Evolutionary conservation across 768 basidiomycete species (phyloP).

Genomic region (Infundibulicybe gibba): DNA sequence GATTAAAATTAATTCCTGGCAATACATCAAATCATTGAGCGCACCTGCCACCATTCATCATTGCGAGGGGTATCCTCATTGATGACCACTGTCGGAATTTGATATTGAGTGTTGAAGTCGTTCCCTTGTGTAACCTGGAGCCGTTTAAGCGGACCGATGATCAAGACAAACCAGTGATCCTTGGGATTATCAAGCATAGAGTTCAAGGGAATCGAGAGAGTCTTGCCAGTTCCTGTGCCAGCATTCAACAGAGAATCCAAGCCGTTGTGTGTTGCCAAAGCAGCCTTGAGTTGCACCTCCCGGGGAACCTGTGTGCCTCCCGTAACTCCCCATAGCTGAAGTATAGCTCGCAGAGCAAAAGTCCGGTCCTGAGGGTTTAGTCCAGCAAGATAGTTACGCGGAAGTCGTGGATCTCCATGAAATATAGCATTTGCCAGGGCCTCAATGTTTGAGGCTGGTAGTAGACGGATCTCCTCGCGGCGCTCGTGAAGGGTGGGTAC

Average conservation of each 20-base stretch:
- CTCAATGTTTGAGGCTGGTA: too few relatives aligned
- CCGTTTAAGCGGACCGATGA: constrained; percentile 17
- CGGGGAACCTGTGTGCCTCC: constrained; percentile 13
- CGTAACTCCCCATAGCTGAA: constrained; percentile 6
- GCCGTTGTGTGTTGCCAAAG: constrained; percentile 12
- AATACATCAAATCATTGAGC: neutral
- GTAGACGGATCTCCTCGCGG: too few relatives aligned
- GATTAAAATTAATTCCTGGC: too few relatives aligned
- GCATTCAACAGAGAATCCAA: constrained; percentile 15
- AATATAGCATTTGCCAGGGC: too few relatives aligned
- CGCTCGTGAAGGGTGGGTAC: too few relatives aligned
- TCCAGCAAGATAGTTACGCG: neutral
- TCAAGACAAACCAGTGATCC: constrained; percentile 7
- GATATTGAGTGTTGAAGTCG: constrained; percentile 13
- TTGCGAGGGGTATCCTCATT: constrained; percentile 19
- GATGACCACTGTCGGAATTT: constrained; percentile 13
- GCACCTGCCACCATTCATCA: constrained; percentile 13
- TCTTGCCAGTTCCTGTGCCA: constrained; percentile 25
- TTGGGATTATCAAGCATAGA: constrained; percentile 15
- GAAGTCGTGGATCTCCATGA: neutral
- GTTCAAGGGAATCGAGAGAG: constrained; percentile 19
- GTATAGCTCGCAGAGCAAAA: neutral
- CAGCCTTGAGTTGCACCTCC: constrained; percentile 16
- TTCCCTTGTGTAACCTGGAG: constrained; percentile 10
- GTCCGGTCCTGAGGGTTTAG: neutral